A percentile compares a stretch with the other conserved stretches of the same genome.
Evolutionary conservation across 345 rosid genomes (phyloP).

Genomic region (Eucalyptus marginata): DNA sequence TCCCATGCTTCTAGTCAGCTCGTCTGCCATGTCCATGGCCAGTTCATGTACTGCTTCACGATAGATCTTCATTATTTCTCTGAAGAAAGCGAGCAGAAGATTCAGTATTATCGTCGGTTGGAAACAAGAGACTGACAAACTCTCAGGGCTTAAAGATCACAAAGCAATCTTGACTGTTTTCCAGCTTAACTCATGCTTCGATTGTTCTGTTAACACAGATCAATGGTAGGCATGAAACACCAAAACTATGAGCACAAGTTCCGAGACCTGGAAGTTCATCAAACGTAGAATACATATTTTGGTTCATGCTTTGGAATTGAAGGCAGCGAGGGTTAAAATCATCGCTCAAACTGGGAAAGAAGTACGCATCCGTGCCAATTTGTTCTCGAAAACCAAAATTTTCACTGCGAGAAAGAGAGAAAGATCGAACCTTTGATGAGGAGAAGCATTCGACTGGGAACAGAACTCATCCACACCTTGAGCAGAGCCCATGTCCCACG

Average conservation of each 20-base stretch:
- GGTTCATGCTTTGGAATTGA: background rate
- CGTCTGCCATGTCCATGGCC: conserved; percentile 33
- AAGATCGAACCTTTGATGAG: conserved; percentile 38
- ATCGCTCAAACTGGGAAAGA: background rate
- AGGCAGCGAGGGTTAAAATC: background rate
- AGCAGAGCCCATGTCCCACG: conserved; percentile 51
- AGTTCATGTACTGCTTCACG: conserved; percentile 43
- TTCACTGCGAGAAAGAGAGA: background rate
- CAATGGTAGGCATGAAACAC: background rate
- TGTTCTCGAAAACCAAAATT: background rate
- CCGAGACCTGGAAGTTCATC: background rate
- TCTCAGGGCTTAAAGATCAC: background rate
- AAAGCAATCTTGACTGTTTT: background rate
- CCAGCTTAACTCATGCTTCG: background rate
- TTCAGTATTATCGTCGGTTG: background rate
- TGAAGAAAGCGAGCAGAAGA: background rate
- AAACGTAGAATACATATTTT: background rate
- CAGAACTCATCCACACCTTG: conserved; percentile 50
- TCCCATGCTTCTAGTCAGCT: conserved; percentile 43
- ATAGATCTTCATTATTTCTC: conserved; percentile 47
- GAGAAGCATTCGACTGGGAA: conserved; percentile 46
- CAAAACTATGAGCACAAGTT: background rate
- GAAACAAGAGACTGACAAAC: background rate
- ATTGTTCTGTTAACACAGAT: background rate
- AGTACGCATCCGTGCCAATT: background rate